Evolutionary conservation across 2,329 filamentous ascomycete genomes (phyloP), one percentile per base, ranked within the genome.

Genomic region (Aspergillus felis): DNA sequence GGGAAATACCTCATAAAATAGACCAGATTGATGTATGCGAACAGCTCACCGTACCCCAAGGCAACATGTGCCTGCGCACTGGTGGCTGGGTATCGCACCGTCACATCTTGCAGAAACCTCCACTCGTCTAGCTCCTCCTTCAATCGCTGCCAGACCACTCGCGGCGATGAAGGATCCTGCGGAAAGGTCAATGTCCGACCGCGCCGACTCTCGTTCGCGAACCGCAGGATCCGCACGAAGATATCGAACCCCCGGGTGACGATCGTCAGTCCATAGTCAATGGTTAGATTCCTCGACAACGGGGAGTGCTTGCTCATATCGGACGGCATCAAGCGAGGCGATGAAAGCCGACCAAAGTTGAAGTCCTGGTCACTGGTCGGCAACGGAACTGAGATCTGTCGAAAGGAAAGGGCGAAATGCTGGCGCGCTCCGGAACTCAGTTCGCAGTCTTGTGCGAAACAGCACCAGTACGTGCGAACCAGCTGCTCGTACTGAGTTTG

Each of bases 241-340:
- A 74, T 73, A 50, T 74, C 71, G 22, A 74, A 74, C 0, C 71
- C 71, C 5, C 71, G 69, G 4, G 69, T 74, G 1, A 74, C 71
- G 25, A 74, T 68, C 0, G 70, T 71, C 6, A 74, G 56, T 2
- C 71, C 71, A 25, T 68, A 63, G 44, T 74, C 71, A 22, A 74
- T 73, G 1, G 67, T 67, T 24, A 74, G 50, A 3, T 59, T 64
- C 3, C 51, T 60, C 4, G 66, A 64, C 4, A 66, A 32, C 0
- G 57, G 35, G 9, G 62, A 68, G 2, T 61, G 32, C 25, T 61
- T 62, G 28, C 64, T 68, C 61, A 72, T 66, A 51, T 71, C 66
- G 3, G 59, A 64, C 4, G 70, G 70, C 63, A 70, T 72, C 53
- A 71, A 53, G 22, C 71, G 60, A 14, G 42, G 59, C 2, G 66